Base-by-base conservation (phyloP, 106 monocot species). In the Dioscorea dumetorum region DNA sequence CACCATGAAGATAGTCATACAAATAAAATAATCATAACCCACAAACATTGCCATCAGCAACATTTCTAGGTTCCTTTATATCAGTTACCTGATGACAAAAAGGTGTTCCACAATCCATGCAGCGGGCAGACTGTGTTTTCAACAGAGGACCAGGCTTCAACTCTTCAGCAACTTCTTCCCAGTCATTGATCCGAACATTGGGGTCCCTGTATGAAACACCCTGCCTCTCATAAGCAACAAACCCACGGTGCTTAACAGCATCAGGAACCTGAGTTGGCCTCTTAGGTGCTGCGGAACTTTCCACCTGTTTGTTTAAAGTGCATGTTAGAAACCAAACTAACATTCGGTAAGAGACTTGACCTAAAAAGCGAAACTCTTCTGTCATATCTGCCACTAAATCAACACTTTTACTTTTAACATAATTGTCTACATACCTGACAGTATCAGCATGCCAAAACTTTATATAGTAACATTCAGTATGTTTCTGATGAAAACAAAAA, bases 61-160 rank as follows among this genome's bases (percentile, higher is more conserved):
- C 6, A 41, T 41, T 41, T 41, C 6, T 41, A 41, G 10, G 41
- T 41, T 41, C 41, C 6, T 41, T 41, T 10, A 14, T 23, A 19
- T 49, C 52, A 18, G 33, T 73, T 73, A 97, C 97, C 88, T 97
- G 97, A 74, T 92, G 97, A 61, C 97, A 97, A 69, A 97, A 97
- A 10, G 97, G 97, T 28, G 97, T 97, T 10, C 97, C 97, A 71
- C 97, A 97, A 70, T 97, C 95, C 95, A 95, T 95, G 77, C 95
- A 95, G 49, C 95, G 86, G 64, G 95, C 95, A 51, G 95, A 95
- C 56, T 95, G 95, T 7, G 95, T 95, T 64, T 86, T 88, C 65
- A 95, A 65, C 50, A 95, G 63, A 22, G 97, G 79, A 11, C 97
- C 92, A 51, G 92, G 89, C 28, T 82, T 86, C 60, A 77, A 83